These are phyloP conservation scores for Gnomoniopsis sp. DNA, from an alignment of 2,329 filamentous ascomycete species.

Conservation along the genomic window DNA sequence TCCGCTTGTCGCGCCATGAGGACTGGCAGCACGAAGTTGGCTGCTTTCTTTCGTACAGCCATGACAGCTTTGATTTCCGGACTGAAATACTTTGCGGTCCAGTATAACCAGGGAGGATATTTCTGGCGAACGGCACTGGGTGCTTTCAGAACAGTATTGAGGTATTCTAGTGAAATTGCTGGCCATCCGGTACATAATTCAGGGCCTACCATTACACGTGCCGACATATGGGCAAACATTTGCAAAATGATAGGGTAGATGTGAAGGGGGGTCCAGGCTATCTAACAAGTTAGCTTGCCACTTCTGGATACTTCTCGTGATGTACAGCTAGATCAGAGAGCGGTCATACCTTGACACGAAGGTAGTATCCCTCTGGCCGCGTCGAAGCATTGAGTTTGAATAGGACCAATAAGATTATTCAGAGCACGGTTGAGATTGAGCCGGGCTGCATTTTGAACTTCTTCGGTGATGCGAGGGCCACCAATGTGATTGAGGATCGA, in stretches of 20 bases:
- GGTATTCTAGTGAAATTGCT: conserved; percentile 19
- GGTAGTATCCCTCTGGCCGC: not conserved
- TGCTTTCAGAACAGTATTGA: conserved; percentile 18
- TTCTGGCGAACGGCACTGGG: conserved; percentile 17
- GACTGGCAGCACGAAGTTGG: conserved; percentile 19
- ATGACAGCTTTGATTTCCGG: conserved; percentile 15
- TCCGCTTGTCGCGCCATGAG: too few species aligned
- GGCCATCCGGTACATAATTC: conserved; percentile 19
- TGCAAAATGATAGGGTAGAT: not conserved
- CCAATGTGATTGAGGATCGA: not conserved
- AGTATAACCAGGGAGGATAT: conserved; percentile 19
- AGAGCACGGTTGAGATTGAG: not conserved
- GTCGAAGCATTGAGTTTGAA: not conserved
- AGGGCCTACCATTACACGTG: conserved; percentile 22
- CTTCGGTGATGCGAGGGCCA: conserved; percentile 2
- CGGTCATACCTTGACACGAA: not conserved
- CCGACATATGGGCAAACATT: conserved; percentile 17
- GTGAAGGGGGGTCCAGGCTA: conserved; percentile 4
- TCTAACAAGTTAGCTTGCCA: not conserved
- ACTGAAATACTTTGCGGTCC: conserved; percentile 21
- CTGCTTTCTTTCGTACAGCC: conserved; percentile 15
- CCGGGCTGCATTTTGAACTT: conserved; percentile 3
- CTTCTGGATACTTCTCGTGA: too few species aligned
- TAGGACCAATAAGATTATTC: not conserved
- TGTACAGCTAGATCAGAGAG: too few species aligned